Evolutionary conservation across 306 rosid genomes (phyloP), one percentile per base, ranked within the genome.

Genomic region (Rosa multiflora): DNA sequence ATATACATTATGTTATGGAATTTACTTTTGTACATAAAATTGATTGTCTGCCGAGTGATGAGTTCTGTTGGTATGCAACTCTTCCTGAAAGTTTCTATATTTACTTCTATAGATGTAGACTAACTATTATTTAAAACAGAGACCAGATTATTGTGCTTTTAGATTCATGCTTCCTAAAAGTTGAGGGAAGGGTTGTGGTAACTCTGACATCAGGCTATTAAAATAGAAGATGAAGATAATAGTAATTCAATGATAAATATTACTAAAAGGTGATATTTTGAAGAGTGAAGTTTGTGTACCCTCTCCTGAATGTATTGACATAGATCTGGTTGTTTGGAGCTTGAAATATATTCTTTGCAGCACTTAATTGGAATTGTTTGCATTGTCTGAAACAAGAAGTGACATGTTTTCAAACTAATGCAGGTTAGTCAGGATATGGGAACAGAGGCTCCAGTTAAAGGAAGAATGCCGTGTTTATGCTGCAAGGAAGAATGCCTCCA

Each of bases 391-490:
- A 14, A 44, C 55, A 44, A 32, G 11, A 63, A 32, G 4, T 78
- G 71, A 70, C 76, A 72, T 72, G 39, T 14, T 66, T 46, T 40
- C 15, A 21, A 10, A 12, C 63, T 39, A 8, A 47, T 87, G 78
- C 80, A 96, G 99, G 89, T 96, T 81, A 91, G 98, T 83, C 99
- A 96, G 78, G 96, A 96, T 81, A 96, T 96, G 99, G 99, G 99
- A 76, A 88, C 94, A 21, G 99, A 91, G 86, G 92, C 99, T 81
- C 99, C 99, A n/a, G n/a, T n/a, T n/a, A n/a, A n/a, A n/a, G n/a
- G n/a, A n/a, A n/a, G n/a, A n/a, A n/a, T n/a, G n/a, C n/a, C n/a
- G n/a, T n/a, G n/a, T n/a, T n/a, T n/a, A n/a, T n/a, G n/a, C n/a
- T n/a, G n/a, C n/a, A n/a, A n/a, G n/a, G n/a, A n/a, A n/a, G n/a